A percentile compares a stretch with the other conserved stretches of the same genome.
Conservation (phyloP, 1,284 basidiomycete species). For the Ceratobasidium sp. region DNA sequence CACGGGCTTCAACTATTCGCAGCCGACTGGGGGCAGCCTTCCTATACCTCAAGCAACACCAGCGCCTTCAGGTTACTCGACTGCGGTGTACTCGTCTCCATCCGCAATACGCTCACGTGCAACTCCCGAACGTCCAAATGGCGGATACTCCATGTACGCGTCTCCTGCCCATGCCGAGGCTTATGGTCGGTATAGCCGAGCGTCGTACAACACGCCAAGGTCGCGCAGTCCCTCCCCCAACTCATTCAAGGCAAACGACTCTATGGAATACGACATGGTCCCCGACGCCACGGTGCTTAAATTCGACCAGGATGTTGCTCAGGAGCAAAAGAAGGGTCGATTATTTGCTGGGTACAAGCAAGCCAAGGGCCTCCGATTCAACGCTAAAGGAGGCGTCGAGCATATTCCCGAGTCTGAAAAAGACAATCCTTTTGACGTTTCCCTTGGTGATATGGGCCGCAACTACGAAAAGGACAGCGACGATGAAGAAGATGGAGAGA, state of each 20-base stretch:
- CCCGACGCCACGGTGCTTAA: constrained; percentile 36
- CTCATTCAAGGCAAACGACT: constrained; percentile 33
- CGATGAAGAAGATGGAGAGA: constrained; percentile 28
- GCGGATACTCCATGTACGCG: constrained; percentile 24
- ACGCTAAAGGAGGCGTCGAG: constrained; percentile 27
- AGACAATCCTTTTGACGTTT: constrained; percentile 15
- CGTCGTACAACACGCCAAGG: constrained; percentile 27
- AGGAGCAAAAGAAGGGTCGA: constrained; percentile 7
- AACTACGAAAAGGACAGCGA: constrained; percentile 31
- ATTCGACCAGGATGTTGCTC: constrained; percentile 23
- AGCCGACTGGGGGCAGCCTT: constrained; percentile 13
- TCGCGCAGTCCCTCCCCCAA: constrained; percentile 30
- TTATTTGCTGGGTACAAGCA: constrained; percentile 27
- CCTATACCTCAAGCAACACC: background rate
- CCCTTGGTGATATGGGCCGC: constrained; percentile 19
- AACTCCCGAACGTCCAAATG: constrained; percentile 31
- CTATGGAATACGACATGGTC: constrained; percentile 37
- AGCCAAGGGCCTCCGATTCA: constrained; percentile 17
- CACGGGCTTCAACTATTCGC: constrained; percentile 26
- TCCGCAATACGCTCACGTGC: constrained; percentile 28
- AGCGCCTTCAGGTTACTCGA: constrained; percentile 24
- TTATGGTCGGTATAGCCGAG: constrained; percentile 32
- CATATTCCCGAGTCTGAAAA: constrained; percentile 11
- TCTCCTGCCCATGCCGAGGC: constrained; percentile 36
- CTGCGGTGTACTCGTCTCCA: constrained; percentile 33